Evolutionary conservation across 2,329 filamentous ascomycete species (phyloP).

Genomic region (Alternaria conjuncta): DNA sequence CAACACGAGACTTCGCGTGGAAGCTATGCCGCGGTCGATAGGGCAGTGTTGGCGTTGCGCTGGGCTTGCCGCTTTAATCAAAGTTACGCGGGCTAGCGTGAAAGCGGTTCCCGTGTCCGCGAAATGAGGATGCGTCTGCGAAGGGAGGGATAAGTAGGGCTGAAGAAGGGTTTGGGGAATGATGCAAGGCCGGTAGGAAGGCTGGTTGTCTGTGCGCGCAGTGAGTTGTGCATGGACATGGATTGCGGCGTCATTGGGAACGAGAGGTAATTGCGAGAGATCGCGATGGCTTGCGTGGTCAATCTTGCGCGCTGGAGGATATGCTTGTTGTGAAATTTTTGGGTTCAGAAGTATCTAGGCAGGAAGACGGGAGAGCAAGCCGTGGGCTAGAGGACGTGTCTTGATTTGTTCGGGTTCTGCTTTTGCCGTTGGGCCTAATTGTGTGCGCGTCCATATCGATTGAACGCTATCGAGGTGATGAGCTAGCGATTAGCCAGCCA

Average conservation of each 20-base stretch:
- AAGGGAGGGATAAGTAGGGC: conserved; percentile 17
- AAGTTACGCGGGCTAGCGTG: conserved; percentile 3
- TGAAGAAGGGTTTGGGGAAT: conserved; percentile 16
- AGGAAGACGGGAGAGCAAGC: background rate
- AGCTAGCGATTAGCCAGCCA: conserved; percentile 5
- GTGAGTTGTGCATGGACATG: conserved; percentile 26
- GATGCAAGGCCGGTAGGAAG: conserved; percentile 24
- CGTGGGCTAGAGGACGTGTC: background rate
- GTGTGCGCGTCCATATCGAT: background rate
- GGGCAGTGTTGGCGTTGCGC: background rate
- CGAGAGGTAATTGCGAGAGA: conserved; percentile 14
- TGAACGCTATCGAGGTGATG: conserved; percentile 1
- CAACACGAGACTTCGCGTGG: conserved; percentile 18
- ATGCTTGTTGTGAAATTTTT: background rate
- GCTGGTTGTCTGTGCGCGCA: conserved; percentile 27
- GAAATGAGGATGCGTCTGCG: conserved; percentile 15
- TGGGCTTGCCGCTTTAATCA: conserved; percentile 5
- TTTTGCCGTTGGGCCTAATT: conserved; percentile 8
- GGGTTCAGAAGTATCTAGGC: background rate
- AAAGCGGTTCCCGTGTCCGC: conserved; percentile 12
- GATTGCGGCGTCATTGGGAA: conserved; percentile 20
- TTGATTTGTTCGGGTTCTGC: conserved; percentile 7
- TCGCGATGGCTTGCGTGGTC: conserved; percentile 11
- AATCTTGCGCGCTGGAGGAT: background rate
- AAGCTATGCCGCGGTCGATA: conserved; percentile 29